A percentile compares a stretch with the other conserved stretches of the same genome.
Evolutionary conservation across 441 rosid species (phyloP).

Genomic region (Populus trichocarpa): DNA sequence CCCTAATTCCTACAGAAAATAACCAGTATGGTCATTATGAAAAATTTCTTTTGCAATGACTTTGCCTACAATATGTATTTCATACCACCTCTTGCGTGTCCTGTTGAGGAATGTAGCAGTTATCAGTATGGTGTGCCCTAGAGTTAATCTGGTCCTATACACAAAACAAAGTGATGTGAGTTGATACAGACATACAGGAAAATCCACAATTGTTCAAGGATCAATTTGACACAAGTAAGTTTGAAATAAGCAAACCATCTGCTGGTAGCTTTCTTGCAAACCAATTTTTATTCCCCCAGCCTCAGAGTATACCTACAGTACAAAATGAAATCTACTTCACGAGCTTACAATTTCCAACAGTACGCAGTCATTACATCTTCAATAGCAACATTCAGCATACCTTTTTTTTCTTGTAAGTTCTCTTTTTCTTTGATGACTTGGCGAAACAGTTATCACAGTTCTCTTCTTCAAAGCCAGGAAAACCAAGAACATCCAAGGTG

Average conservation of each 20-base stretch:
- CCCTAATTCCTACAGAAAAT: constrained; percentile 32
- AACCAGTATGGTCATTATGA: background rate
- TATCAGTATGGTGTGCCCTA: constrained; percentile 32
- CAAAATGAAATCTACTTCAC: constrained; percentile 16
- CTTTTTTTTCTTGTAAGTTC: constrained; percentile 49
- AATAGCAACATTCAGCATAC: constrained; percentile 25
- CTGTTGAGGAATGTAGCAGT: constrained; percentile 42
- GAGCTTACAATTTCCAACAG: background rate
- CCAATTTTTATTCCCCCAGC: constrained; percentile 27
- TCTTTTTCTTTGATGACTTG: constrained; percentile 41
- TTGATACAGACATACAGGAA: background rate
- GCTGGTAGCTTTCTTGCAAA: constrained; percentile 37
- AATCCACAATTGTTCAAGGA: background rate
- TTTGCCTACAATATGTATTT: background rate
- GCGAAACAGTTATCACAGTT: constrained; percentile 16
- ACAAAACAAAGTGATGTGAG: background rate
- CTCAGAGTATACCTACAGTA: constrained; percentile 30
- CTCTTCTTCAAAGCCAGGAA: constrained; percentile 25
- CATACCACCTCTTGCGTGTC: constrained; percentile 36
- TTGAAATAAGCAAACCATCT: constrained; percentile 29
- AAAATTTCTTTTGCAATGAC: background rate
- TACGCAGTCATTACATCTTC: constrained; percentile 2
- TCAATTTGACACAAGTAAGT: constrained; percentile 1
- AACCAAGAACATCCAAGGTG: constrained; percentile 25
- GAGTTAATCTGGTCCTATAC: constrained; percentile 42